Base-by-base conservation (phyloP, 2,329 filamentous ascomycete species). In the Sarocladiaceae sp. region DNA sequence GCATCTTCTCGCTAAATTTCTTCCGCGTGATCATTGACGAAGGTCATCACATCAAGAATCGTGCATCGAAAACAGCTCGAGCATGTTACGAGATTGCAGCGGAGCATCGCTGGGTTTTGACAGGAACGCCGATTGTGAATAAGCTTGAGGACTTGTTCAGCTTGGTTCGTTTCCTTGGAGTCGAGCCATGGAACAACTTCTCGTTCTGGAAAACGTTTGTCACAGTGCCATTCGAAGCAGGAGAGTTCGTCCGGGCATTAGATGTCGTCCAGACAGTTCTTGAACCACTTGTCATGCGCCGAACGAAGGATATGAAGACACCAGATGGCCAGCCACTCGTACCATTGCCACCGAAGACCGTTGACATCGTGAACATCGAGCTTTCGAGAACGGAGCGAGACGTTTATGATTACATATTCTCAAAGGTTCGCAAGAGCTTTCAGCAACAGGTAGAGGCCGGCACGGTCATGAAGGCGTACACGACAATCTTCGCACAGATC, bases 151-250 rank as follows among this genome's bases (percentile, higher is more conserved):
- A 97, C 68, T 73, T 99, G 13, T 97, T 97, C 71, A 96, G 90
- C 62, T 72, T 99, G 33, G 90, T 97, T 12, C 84, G 90, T 3
- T 99, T 97, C 70, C 74, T 99, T 11, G 86, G 90, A 53, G 94
- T 99, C 3, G 93, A 97, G 65, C 94, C 94, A 0, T 99, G 94
- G 94, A 94, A 88, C 62, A 97, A 97, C 66, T 99, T 99, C 67
- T 96, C 92, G 0, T 99, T 96, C 71, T 99, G 94, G 94, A 92
- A 92, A 65, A 97, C 94, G 0, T 99, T 99, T 66, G 97, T 99
- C 63, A 99, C 94, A 0, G 86, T 96, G 1, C 94, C 94, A 0
- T 99, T 99, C 58, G 94, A 99, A 67, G 93, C 90, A 0, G 94
- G 94, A 59, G 88, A 99, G 57, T 97, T 96, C 64, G 83, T 97